A percentile compares a stretch with the other conserved stretches of the same genome.
phyloP scores from a whole-genome alignment of 2,329 filamentous ascomycete genomes.

The Bipolaris zeicola region DNA sequence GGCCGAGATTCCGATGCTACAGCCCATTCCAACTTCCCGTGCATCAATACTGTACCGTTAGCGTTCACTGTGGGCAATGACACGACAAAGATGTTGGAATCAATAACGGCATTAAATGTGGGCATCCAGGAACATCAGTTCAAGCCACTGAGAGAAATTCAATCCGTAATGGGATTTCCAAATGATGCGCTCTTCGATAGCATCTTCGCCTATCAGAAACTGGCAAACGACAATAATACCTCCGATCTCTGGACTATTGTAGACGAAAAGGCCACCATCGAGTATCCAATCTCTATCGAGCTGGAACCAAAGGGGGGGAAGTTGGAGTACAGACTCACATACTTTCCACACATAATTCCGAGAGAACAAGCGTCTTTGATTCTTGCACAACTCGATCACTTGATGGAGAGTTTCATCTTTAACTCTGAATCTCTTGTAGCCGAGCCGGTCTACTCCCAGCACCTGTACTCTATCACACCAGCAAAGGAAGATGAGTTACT shows the following conservation, averaged over 20 bases:
- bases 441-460: constrained; percentile 41
- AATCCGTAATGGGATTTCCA: constrained; percentile 70
- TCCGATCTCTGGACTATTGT: constrained; percentile 62
- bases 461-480: constrained; percentile 69
- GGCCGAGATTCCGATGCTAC: constrained; percentile 69
- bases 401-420: constrained; percentile 65
- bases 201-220: constrained; percentile 80
- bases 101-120: constrained; percentile 70
- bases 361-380: constrained; percentile 69
- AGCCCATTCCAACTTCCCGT: constrained; percentile 70
- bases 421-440: constrained; percentile 51
- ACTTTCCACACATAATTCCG: constrained; percentile 68
- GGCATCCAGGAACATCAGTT: constrained; percentile 72
- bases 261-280: constrained; percentile 70
- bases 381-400: constrained; percentile 72
- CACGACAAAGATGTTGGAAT: constrained; percentile 63
- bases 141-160: constrained; percentile 71
- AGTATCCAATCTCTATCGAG: constrained; percentile 83
- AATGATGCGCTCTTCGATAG: constrained; percentile 79
- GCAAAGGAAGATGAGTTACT: constrained; percentile 63
- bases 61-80: constrained; percentile 61
- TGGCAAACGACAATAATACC: constrained; percentile 30
- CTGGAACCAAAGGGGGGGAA: constrained; percentile 63
- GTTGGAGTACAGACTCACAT: constrained; percentile 70
- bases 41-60: constrained; percentile 80